These are phyloP conservation scores for Verticillium albo-atrum DNA, from an alignment of 2,329 filamentous ascomycete genomes.

Conservation along the genomic window DNA sequence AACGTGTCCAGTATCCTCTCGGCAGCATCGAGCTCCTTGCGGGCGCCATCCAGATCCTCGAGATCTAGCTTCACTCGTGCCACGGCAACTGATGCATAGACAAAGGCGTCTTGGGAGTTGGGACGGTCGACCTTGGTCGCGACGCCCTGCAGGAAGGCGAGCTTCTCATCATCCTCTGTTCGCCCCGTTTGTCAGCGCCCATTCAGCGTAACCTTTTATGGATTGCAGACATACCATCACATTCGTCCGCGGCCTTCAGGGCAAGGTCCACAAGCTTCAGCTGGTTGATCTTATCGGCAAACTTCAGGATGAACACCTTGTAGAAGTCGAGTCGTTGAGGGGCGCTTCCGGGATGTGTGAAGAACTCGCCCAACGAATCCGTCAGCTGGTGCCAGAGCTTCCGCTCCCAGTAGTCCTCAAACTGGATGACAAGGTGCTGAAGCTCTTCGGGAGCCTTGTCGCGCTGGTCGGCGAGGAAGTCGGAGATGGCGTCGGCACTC, in stretches of 20 bases:
- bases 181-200: slow-evolving; percentile 3
- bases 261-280: slow-evolving; percentile 92
- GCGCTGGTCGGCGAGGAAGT: slow-evolving; percentile 88
- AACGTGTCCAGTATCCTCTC: slow-evolving; percentile 87
- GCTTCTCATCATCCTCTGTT: slow-evolving; percentile 78
- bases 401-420: slow-evolving; percentile 96
- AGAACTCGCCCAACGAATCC: slow-evolving; percentile 82
- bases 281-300: slow-evolving; percentile 98
- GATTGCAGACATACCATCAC: slow-evolving; percentile 53
- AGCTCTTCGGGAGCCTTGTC: slow-evolving; percentile 83
- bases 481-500: slow-evolving; percentile 83
- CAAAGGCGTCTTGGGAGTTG: slow-evolving; percentile 89
- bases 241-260: slow-evolving; percentile 81
- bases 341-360: slow-evolving; percentile 74
- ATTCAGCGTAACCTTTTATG: background rate
- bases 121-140: slow-evolving; percentile 87
- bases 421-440: slow-evolving; percentile 81
- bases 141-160: slow-evolving; percentile 78
- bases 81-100: slow-evolving; percentile 88
- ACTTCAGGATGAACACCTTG: slow-evolving; percentile 91
- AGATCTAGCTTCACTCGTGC: slow-evolving; percentile 82
- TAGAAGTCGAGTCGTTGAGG: slow-evolving; percentile 85
- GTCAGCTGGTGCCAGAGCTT: slow-evolving; percentile 99
- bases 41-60: slow-evolving; percentile 73
- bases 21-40: slow-evolving; percentile 80